Percentiles rank a stretch among this genome's conserved stretches.
phyloP scores from a whole-genome alignment of 2,329 filamentous ascomycete genomes.

The Fusarium virguliforme region DNA sequence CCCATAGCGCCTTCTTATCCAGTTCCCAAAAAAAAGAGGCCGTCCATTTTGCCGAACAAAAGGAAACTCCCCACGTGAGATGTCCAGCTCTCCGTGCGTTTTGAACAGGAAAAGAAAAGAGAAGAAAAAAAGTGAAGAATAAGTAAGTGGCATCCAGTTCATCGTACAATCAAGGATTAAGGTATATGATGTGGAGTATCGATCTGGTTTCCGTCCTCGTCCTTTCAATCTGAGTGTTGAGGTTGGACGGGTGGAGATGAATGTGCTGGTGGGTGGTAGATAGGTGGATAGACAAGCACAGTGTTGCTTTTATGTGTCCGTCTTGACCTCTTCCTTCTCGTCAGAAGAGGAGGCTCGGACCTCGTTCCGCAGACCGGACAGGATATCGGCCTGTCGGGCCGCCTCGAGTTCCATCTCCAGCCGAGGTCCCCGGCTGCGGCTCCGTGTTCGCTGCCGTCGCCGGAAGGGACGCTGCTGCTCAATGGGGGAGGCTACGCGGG shows the following conservation, averaged over 20 bases:
- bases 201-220: constrained; percentile 37
- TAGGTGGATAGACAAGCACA: neutral
- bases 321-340: constrained; percentile 38
- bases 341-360: constrained; percentile 50
- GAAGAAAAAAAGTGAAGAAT: constrained; percentile 15
- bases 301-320: constrained; percentile 23
- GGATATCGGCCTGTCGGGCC: constrained; percentile 49
- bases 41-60: constrained; percentile 20
- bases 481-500: constrained; percentile 57
- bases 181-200: constrained; percentile 30
- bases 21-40: constrained; percentile 8
- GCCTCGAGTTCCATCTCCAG: constrained; percentile 52
- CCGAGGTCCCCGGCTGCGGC: constrained; percentile 57
- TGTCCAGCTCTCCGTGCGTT: constrained; percentile 37
- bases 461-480: constrained; percentile 53
- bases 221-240: constrained; percentile 19
- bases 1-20: constrained; percentile 26
- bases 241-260: constrained; percentile 14
- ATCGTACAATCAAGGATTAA: constrained; percentile 40
- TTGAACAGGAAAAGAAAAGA: neutral
- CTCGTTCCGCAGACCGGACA: constrained; percentile 57
- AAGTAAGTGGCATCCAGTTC: constrained; percentile 21
- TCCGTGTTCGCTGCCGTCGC: constrained; percentile 59
- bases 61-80: constrained; percentile 33
- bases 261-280: constrained; percentile 2